A percentile compares a stretch with the other conserved stretches of the same genome.
Evolutionary conservation across 768 basidiomycete genomes (phyloP).

Genomic region (Mycena sanguinolenta): DNA sequence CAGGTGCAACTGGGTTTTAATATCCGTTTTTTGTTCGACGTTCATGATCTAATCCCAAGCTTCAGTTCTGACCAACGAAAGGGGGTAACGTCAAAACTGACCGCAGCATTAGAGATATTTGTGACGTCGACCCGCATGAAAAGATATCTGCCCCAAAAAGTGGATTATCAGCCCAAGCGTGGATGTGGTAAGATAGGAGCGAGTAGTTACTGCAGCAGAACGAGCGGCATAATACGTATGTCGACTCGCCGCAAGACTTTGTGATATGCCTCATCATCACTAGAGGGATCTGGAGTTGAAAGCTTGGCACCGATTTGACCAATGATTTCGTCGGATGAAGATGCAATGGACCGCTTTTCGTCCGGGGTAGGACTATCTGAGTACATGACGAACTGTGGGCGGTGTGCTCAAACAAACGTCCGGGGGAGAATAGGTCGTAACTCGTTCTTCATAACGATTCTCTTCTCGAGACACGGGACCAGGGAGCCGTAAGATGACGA

Average conservation of each 20-base stretch:
- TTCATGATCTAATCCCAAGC: slow-evolving; percentile 35
- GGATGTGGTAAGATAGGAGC: not conserved
- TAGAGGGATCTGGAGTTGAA: not conserved
- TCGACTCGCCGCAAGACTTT: slow-evolving; percentile 31
- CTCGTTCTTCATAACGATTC: slow-evolving; percentile 20
- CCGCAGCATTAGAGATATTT: slow-evolving; percentile 39
- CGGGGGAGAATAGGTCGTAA: not conserved
- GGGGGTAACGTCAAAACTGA: not conserved
- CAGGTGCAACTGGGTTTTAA: slow-evolving; percentile 37
- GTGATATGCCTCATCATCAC: slow-evolving; percentile 20
- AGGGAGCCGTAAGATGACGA: slow-evolving; percentile 8
- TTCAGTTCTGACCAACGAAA: not conserved
- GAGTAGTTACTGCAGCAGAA: slow-evolving; percentile 33
- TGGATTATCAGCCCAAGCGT: not conserved
- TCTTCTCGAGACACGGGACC: slow-evolving; percentile 16
- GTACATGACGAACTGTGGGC: not conserved
- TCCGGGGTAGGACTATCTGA: slow-evolving; percentile 17
- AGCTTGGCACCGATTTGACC: slow-evolving; percentile 24
- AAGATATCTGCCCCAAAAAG: slow-evolving; percentile 28
- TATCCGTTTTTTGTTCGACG: slow-evolving; percentile 36
- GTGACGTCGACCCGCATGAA: slow-evolving; percentile 41
- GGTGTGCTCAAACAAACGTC: not conserved
- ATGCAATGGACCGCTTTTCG: slow-evolving; percentile 11
- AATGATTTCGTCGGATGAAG: slow-evolving; percentile 18
- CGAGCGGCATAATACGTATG: slow-evolving; percentile 25